Evolutionary conservation across 306 rosid species (phyloP).

Genomic region (Oemleria cerasiformis): DNA sequence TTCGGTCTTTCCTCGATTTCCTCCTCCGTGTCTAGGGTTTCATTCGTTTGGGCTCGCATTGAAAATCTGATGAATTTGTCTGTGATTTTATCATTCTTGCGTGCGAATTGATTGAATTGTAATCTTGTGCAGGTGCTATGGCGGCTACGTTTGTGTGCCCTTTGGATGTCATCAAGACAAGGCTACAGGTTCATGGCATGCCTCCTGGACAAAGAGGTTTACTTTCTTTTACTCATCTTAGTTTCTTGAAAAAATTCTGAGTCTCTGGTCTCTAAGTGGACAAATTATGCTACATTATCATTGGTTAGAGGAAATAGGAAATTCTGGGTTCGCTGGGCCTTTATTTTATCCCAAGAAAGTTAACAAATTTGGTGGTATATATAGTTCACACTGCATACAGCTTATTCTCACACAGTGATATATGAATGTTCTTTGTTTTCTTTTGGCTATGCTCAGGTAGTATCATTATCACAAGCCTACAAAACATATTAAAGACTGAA

Average conservation of each 20-base stretch:
- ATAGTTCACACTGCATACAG: not conserved
- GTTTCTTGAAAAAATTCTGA: too few species aligned
- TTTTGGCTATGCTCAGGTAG: slow-evolving; percentile 52
- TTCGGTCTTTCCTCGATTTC: slow-evolving; percentile 4
- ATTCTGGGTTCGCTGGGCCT: not conserved
- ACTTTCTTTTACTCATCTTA: not conserved
- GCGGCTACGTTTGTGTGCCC: slow-evolving; percentile 97
- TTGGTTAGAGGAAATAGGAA: not conserved
- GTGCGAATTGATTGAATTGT: slow-evolving; percentile 7
- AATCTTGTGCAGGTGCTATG: slow-evolving; percentile 60
- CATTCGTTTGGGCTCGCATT: slow-evolving; percentile 2
- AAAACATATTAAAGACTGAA: slow-evolving; percentile 65
- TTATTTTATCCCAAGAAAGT: not conserved
- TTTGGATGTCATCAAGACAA: slow-evolving; percentile 95
- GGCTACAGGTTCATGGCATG: slow-evolving; percentile 92
- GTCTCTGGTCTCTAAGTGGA: too few species aligned
- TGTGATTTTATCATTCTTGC: not conserved
- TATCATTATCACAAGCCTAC: slow-evolving; percentile 66
- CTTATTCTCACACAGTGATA: not conserved
- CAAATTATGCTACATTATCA: not conserved
- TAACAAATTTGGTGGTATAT: not conserved
- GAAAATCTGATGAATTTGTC: not conserved
- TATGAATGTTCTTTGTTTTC: slow-evolving; percentile 15
- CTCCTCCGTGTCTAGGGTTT: slow-evolving; percentile 28
- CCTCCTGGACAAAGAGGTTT: slow-evolving; percentile 76